Evolutionary conservation across 148 eudicot genomes (phyloP).

Genomic region (Rhododendron mucronatum): DNA sequence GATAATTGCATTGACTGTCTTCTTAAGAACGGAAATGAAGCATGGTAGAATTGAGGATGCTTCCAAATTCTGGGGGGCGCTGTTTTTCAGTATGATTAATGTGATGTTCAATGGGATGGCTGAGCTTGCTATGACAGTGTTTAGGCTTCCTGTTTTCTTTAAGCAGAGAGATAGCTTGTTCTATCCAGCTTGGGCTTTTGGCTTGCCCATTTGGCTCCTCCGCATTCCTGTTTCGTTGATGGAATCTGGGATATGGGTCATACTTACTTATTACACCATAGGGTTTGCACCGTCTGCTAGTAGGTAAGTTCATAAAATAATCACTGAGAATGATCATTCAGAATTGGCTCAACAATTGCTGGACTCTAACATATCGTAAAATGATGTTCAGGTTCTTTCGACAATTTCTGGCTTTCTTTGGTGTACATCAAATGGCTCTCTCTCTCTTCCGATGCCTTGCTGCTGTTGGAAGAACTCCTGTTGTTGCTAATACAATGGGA

Average conservation of each 20-base stretch:
- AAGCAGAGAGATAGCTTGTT: conserved; percentile 37
- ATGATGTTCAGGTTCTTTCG: conserved; percentile 7
- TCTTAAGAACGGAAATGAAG: conserved; percentile 39
- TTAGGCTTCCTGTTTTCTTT: conserved; percentile 36
- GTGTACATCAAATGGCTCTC: conserved; percentile 10
- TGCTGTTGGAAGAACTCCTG: neutral
- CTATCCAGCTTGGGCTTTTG: conserved; percentile 44
- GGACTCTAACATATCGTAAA: neutral
- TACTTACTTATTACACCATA: conserved; percentile 37
- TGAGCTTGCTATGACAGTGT: conserved; percentile 32
- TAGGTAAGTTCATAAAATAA: conserved; percentile 9
- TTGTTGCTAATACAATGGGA: conserved; percentile 7
- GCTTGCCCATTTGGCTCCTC: conserved; percentile 36
- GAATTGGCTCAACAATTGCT: neutral
- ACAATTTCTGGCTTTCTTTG: conserved; percentile 6
- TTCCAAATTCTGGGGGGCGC: conserved; percentile 30
- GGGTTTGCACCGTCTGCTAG: conserved; percentile 34
- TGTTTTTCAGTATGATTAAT: conserved; percentile 38
- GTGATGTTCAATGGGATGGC: conserved; percentile 43
- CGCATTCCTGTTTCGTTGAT: conserved; percentile 32
- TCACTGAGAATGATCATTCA: neutral
- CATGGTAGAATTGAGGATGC: conserved; percentile 23
- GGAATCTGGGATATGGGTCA: conserved; percentile 35
- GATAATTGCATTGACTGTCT: conserved; percentile 28
- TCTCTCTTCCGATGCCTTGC: conserved; percentile 11